Percentiles rank a stretch among this genome's conserved stretches.
These are phyloP conservation scores for Stephanodiscus triporus DNA, from an alignment of 108 stramenopile genomes.

Conservation along the genomic window DNA sequence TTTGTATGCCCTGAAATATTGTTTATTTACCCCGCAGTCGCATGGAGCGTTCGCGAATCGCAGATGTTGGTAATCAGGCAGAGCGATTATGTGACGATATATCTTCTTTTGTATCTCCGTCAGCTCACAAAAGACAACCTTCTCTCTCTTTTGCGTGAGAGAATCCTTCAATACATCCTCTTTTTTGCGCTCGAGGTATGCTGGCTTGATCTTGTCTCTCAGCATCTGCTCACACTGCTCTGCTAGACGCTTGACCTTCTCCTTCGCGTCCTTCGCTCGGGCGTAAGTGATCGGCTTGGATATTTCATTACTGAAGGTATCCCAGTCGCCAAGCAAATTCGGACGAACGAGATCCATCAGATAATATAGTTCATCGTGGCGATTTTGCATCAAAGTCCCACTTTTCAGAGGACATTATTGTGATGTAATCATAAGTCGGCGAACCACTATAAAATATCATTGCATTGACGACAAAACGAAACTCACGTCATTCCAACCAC, in stretches of 20 bases:
- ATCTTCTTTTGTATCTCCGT: conserved; percentile 76
- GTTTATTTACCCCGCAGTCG: conserved; percentile 81
- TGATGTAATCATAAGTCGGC: no score
- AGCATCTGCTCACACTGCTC: conserved; percentile 52
- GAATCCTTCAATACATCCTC: conserved; percentile 60
- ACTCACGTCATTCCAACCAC: conserved; percentile 53
- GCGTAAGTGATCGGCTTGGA: conserved; percentile 67
- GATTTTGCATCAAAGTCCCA: conserved; percentile 75
- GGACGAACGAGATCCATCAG: conserved; percentile 79
- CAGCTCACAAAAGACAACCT: conserved; percentile 79
- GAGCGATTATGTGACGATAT: conserved; percentile 71
- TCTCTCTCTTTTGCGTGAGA: conserved; percentile 80
- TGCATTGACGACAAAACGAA: neutral
- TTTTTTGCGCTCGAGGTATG: conserved; percentile 68
- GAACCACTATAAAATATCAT: conserved; percentile 37
- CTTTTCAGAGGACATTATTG: conserved; percentile 54
- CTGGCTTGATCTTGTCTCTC: conserved; percentile 44
- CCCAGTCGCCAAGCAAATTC: conserved; percentile 59
- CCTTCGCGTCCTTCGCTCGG: conserved; percentile 59
- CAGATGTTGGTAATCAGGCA: conserved; percentile 79
- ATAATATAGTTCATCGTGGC: conserved; percentile 75
- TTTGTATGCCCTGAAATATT: conserved; percentile 59
- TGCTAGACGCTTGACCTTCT: conserved; percentile 30
- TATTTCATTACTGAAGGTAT: conserved; percentile 54
- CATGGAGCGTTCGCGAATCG: conserved; percentile 69